Evolutionary conservation across 768 basidiomycete genomes (phyloP), one percentile per base, ranked within the genome.

Genomic region (Auricularia auricula-judae): DNA sequence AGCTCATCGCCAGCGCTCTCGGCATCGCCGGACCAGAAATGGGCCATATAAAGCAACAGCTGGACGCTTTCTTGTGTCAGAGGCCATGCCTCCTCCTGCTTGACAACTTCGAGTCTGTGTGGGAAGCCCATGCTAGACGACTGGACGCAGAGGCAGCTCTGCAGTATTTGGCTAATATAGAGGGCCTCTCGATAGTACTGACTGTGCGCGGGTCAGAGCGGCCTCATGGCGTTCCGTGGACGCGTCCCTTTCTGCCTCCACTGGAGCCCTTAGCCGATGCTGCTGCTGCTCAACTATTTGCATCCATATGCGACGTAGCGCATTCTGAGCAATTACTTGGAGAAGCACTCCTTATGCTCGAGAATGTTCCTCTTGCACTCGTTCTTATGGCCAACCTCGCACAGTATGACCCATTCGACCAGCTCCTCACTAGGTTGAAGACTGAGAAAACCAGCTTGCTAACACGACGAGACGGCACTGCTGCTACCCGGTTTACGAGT

Each of bases 61-160:
- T 54, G 18, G 53, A 12, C 53, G 8, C 53, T 29, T 66, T 29
- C 7, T 14, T 42, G 39, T 8, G 70, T 11, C 67, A 67, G 18
- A 67, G 70, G 3, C 72, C 70, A 7, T 66, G 29, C 58, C 47
- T 43, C 14, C 5, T 54, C 7, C 11, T 54, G 18, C 53, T 54
- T 11, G 53, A 54, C 18, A 54, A 54, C 18, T 54, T 54, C 53
- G 53, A 54, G 53, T 54, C 53, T n/a, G 53, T 29, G 18, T 54
- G 53, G 53, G 53, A 54, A n/a, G 8, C 53, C 10, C 18, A 10
- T 10, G 18, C 10, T n/a, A 10, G 29, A 8, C 53, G 53, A 10
- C 18, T 8, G 10, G n/a, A n/a, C 7, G 53, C 53, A 54, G 53
- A 54, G 29, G 53, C 18, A n/a, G 53, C 29, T 7, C 18, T 54